Conservation (phyloP, 2,329 filamentous ascomycete species). For the Microdochium bolleyi region DNA sequence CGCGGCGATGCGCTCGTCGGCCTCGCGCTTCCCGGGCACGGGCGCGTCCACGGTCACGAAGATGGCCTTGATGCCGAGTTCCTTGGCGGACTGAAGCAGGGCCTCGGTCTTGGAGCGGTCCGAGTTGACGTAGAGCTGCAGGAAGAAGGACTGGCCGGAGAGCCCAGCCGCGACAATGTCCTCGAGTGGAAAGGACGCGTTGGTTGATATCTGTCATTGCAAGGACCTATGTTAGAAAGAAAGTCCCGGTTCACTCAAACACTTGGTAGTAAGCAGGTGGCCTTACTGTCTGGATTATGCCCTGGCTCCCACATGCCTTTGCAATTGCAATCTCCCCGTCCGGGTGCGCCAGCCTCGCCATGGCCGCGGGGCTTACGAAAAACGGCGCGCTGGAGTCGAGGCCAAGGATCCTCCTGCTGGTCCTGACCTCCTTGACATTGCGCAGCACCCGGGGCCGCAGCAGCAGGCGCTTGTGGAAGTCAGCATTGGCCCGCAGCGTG, state of each 20-base stretch:
- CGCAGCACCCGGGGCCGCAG: constrained; percentile 14
- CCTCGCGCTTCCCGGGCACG: constrained; percentile 39
- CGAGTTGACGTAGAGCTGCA: constrained; percentile 8
- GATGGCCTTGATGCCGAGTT: constrained; percentile 28
- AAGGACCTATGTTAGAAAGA: background rate
- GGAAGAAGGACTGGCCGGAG: constrained; percentile 1
- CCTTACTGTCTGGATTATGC: background rate
- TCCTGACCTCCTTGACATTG: constrained; percentile 10
- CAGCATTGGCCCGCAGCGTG: constrained; percentile 11
- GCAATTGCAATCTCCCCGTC: constrained; percentile 1
- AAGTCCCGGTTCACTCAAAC: background rate
- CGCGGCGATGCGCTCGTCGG: constrained; percentile 43
- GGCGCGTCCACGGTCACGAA: constrained; percentile 38
- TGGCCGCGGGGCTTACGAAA: constrained; percentile 12
- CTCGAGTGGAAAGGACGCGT: constrained; percentile 3
- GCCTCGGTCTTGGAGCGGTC: constrained; percentile 1
- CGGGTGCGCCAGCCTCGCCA: constrained; percentile 6
- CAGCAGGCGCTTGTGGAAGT: constrained; percentile 11
- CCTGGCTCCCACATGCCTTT: background rate
- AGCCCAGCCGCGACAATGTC: constrained; percentile 3
- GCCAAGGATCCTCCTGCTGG: constrained; percentile 9
- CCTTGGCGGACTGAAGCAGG: background rate
- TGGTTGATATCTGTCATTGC: background rate
- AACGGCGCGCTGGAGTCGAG: constrained; percentile 10
- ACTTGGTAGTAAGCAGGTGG: background rate